Conservation (phyloP, 2,329 filamentous ascomycete species). For the Colletotrichum filicis region DNA sequence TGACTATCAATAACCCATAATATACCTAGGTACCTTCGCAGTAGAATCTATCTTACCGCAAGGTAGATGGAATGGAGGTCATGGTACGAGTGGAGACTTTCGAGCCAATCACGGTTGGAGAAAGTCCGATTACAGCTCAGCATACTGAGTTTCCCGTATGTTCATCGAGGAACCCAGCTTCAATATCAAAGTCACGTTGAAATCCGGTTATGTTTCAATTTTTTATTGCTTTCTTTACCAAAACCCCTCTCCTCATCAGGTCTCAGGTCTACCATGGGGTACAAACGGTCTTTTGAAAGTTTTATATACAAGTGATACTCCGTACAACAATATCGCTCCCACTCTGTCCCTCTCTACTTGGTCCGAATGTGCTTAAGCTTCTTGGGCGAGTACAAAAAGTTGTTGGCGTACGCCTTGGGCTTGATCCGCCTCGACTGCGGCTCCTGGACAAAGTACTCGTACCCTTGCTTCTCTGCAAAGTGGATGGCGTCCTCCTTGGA, state of each 20-base stretch:
- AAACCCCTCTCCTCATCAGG: no score
- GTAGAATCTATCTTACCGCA: background rate
- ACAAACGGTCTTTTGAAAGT: constrained; percentile 11
- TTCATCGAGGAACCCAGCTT: background rate
- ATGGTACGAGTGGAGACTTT: background rate
- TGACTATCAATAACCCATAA: background rate
- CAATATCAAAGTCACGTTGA: background rate
- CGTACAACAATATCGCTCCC: background rate
- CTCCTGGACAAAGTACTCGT: constrained; percentile 99
- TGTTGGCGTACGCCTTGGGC: constrained; percentile 96
- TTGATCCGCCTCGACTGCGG: constrained; percentile 87
- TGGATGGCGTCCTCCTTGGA: constrained; percentile 92
- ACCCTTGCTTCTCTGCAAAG: constrained; percentile 98
- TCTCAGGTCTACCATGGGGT: no score
- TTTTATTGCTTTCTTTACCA: no score
- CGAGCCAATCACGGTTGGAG: background rate
- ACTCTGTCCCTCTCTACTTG: constrained; percentile 65
- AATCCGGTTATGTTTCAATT: background rate
- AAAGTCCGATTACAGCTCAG: background rate
- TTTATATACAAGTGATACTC: constrained; percentile 43
- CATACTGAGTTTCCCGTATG: background rate
- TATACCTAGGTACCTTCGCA: no score
- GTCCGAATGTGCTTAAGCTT: constrained; percentile 90
- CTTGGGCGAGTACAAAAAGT: constrained; percentile 86
- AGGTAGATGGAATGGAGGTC: no score